Conservation (phyloP, 208 protist genomes). For the Trypanosoma melophagium region DNA sequence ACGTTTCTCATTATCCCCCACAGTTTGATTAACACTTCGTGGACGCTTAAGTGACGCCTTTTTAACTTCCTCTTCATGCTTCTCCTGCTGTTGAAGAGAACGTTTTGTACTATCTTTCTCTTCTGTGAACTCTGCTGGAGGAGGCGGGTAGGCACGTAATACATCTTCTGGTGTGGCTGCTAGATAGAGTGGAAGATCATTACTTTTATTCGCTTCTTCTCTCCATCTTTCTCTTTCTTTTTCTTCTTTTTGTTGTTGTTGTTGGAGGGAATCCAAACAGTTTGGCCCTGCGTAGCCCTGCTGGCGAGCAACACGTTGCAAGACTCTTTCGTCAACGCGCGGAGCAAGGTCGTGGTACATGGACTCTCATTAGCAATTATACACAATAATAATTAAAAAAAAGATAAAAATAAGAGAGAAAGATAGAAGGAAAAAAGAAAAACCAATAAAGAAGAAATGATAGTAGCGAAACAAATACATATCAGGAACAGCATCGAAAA, state of each 20-base stretch:
- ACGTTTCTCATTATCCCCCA: no score
- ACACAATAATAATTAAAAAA: no score
- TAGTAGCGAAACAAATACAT: no score
- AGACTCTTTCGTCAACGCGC: slow-evolving; percentile 6
- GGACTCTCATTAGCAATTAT: no score
- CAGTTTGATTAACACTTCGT: neutral
- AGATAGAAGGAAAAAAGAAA: slow-evolving; percentile 1
- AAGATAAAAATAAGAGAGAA: neutral
- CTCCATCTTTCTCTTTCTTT: neutral
- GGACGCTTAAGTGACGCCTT: neutral
- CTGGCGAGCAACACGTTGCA: slow-evolving; percentile 15
- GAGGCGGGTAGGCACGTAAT: neutral
- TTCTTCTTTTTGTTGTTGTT: neutral
- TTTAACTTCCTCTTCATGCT: neutral
- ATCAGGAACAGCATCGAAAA: no score
- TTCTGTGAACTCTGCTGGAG: neutral
- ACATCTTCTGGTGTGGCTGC: slow-evolving; percentile 1
- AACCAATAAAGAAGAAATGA: no score
- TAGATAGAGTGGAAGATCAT: neutral
- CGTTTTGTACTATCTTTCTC: neutral
- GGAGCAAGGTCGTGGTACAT: slow-evolving; percentile 32
- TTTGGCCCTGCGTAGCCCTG: neutral
- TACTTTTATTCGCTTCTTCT: neutral
- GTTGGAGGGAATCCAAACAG: neutral
- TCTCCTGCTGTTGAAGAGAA: neutral